A percentile compares a stretch with the other conserved stretches of the same genome.
phyloP scores from a whole-genome alignment of 1,139 yeast genomes.

The Nadsonia commutata region DNA sequence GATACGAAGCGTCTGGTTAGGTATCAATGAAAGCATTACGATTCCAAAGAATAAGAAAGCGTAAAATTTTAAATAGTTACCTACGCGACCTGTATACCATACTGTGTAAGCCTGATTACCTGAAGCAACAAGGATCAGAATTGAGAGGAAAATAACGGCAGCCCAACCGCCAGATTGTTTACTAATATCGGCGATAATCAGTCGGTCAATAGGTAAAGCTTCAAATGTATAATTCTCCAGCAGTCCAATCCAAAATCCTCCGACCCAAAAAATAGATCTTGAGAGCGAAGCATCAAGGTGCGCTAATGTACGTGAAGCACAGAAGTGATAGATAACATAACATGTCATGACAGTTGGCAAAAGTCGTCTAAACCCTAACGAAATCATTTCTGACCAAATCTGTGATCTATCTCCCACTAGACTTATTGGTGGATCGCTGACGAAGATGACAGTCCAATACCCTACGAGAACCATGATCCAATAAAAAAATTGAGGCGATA shows the following conservation, averaged over 20 bases:
- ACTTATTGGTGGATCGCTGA: slow-evolving; percentile 62
- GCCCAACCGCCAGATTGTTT: slow-evolving; percentile 64
- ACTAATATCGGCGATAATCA: slow-evolving; percentile 54
- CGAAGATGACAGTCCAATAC: slow-evolving; percentile 71
- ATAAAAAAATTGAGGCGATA: slow-evolving; percentile 40
- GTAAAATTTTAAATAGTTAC: slow-evolving; percentile 41
- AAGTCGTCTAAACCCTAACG: slow-evolving; percentile 58
- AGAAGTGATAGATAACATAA: slow-evolving; percentile 54
- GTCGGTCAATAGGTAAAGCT: slow-evolving; percentile 71
- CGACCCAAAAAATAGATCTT: slow-evolving; percentile 55
- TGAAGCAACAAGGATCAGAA: slow-evolving; percentile 32
- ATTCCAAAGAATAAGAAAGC: slow-evolving; percentile 32
- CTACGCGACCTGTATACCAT: slow-evolving; percentile 69
- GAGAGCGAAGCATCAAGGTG: slow-evolving; percentile 27
- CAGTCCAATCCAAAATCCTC: slow-evolving; percentile 72
- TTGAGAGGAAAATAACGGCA: slow-evolving; percentile 41
- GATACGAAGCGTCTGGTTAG: slow-evolving; percentile 61
- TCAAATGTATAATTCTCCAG: slow-evolving; percentile 82
- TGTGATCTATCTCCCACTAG: slow-evolving; percentile 34
- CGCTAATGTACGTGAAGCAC: slow-evolving; percentile 26
- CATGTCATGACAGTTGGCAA: slow-evolving; percentile 62
- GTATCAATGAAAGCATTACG: slow-evolving; percentile 35
- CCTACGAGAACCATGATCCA: slow-evolving; percentile 57
- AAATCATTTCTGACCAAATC: slow-evolving; percentile 41
- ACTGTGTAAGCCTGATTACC: slow-evolving; percentile 66